Base-by-base conservation (phyloP, 371 early-diverging fungal species). In the Mortierella sp. region DNA sequence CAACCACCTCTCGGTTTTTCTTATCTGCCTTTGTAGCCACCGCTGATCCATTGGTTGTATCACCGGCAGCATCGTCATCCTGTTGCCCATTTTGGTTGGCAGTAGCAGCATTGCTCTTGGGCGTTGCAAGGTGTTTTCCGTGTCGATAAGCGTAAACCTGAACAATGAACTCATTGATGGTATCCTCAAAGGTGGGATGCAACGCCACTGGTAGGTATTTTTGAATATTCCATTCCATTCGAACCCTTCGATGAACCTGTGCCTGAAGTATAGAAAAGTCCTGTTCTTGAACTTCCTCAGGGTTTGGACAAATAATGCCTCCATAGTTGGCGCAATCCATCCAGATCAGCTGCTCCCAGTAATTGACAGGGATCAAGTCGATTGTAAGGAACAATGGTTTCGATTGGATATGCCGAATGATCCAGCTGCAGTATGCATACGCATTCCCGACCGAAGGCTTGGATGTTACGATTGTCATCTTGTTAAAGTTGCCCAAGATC, bases 311-410 rank as follows among this genome's bases (percentile, higher is more conserved):
- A 40, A 76, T 79, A 35, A 96, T 85, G 5, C 98, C 97, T 28
- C 95, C 97, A 84, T 90, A 95, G 83, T 98, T 98, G 76, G 89
- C 89, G 58, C 90, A 87, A 77, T 98, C 97, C 95, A 97, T 94
- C 98, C 98, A 98, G 22, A 96, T 62, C 62, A 97, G 64, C n/a
- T 92, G 87, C 49, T 91, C 88, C 96, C 96, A 98, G 70, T 90
- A 93, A 66, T 88, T 73, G 28, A 84, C 83, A 1, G 91, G 88
- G 5, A 87, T 77, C 66, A 97, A 63, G 60, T 90, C 89, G n/a
- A 93, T 76, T 11, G 91, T 85, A 68, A 91, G 91, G 84, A 97
- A 96, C 14, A 96, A 75, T 6, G 92, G 93, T 75, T 94, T 93
- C 62, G 84, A 85, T 28, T 85, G 83, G 24, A 97, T 87, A 2